Base-by-base conservation (phyloP, 306 rosid genomes). In the Fagus sylvatica region DNA sequence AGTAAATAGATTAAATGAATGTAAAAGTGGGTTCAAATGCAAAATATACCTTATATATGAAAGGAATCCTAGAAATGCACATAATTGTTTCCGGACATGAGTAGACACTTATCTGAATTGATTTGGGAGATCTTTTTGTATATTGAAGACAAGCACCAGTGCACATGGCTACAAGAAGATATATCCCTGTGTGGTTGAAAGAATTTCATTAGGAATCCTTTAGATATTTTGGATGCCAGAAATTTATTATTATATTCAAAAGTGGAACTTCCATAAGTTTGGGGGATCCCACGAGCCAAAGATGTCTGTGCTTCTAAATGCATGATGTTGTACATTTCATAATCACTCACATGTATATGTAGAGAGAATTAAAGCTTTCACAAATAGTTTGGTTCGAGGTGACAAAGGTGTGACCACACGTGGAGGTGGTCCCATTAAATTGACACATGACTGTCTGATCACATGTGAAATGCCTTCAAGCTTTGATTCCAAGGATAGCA, bases 391-490 rank as follows among this genome's bases (percentile, higher is more conserved):
- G 19, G 41, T 33, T 8, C 10, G 51, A 48, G 34, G 72, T 19
- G 34, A 41, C 33, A 54, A 37, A 39, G 61, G 11, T 13, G 71
- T 53, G 69, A 37, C 72, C 78, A 9, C 13, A 39, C 65, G 78
- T 71, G 73, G 73, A 53, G 72, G 33, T 55, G 69, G 54, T 72
- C 80, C 75, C 76, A 9, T 51, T 76, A 1, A 48, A 19, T 75
- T 33, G 32, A 4, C 67, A 65, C 75, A 60, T 79, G 75, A 54
- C 59, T 32, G 3, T 7, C 19, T 15, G 30, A 34, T 54, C 78
- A 71, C 78, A 71, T 71, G 75, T 22, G 59, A 53, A 39, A 36
- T 60, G 48, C 77, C 60, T 46, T 30, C 41, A 6, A 19, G 71
- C 9, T 22, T 57, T 57, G 36, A 57, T 57, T 57, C 64, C 64